Conservation (phyloP, 805 yeast species). For the Cyberlindnera misumaiensis region DNA sequence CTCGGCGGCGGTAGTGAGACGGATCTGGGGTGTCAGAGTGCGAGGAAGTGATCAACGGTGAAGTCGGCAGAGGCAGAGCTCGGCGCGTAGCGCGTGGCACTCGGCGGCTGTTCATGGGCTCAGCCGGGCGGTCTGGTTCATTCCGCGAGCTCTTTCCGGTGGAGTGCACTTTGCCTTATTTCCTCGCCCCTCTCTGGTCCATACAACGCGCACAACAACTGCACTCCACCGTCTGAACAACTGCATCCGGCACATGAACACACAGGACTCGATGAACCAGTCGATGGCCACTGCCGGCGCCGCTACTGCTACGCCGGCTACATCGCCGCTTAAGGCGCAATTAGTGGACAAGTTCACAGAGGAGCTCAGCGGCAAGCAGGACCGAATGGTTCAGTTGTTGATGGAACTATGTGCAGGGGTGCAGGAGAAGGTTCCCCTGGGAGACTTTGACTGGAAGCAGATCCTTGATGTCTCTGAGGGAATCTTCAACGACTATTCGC, state of each 20-base stretch:
- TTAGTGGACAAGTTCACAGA: background rate
- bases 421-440: conserved; percentile 1
- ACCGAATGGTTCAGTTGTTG: background rate
- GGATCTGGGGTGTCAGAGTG: too few relatives aligned
- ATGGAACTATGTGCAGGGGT: background rate
- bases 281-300: background rate
- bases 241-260: background rate
- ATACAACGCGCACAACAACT: too few relatives aligned
- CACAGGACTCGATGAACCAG: background rate
- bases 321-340: background rate
- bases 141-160: too few relatives aligned
- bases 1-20: too few relatives aligned
- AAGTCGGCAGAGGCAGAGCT: too few relatives aligned
- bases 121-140: too few relatives aligned
- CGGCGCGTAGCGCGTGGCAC: too few relatives aligned
- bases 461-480: conserved; percentile 13
- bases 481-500: conserved; percentile 16
- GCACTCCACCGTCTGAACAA: too few relatives aligned
- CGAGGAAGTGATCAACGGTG: too few relatives aligned
- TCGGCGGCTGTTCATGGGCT: too few relatives aligned
- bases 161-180: too few relatives aligned
- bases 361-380: background rate
- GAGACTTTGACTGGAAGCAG: conserved; percentile 1
- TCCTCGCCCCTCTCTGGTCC: too few relatives aligned
- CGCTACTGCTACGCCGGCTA: background rate